Base-by-base conservation (phyloP, 495 filamentous ascomycete species). In the Bathelium albidoporum region DNA sequence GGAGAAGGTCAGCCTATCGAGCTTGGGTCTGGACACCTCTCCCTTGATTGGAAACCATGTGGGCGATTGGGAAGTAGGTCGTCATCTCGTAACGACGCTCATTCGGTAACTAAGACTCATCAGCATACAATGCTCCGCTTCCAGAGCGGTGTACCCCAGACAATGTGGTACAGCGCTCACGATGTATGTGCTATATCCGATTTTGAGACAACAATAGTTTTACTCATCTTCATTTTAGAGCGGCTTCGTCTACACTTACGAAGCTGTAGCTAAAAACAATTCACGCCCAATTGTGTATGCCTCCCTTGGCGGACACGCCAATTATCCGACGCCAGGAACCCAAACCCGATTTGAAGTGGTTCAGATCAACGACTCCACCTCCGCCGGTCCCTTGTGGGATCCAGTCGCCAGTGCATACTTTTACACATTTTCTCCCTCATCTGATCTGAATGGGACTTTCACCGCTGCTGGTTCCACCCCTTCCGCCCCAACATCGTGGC, bases 111-210 rank as follows among this genome's bases (percentile, higher is more conserved):
- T 55, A 16, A 55, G 11, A 20, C 2, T 9, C 5, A 80, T 80
- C 82, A 86, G 66, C 83, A 86, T 68, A 85, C 80, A 64, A 85
- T 85, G 83, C 77, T 88, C 61, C 82, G 85, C 18, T 88, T 88
- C 69, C 49, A 73, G 7, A 77, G 85, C 55, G 83, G 82, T 36
- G 65, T 68, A 10, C 84, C 85, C 1, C 68, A 79, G 61, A 73
- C 78, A 16, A 72, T 88, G 34, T 88, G 83, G 82, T 85, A 28
- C 24, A 55, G 49, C 20, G 26, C 36, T 45, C 55, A 60, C 58
- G 31, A 60, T 43, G 22, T 36, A 45, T 7, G 32, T 43, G 0
- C 24, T 29, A 77, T 63, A 81, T 78, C 66, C 82, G 85, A 67
- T 84, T 87, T 64, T 68, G 75, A 59, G 76, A 78, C 62, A 82